phyloP scores from a whole-genome alignment of 2,329 filamentous ascomycete species.

The Huntiella omanensis region DNA sequence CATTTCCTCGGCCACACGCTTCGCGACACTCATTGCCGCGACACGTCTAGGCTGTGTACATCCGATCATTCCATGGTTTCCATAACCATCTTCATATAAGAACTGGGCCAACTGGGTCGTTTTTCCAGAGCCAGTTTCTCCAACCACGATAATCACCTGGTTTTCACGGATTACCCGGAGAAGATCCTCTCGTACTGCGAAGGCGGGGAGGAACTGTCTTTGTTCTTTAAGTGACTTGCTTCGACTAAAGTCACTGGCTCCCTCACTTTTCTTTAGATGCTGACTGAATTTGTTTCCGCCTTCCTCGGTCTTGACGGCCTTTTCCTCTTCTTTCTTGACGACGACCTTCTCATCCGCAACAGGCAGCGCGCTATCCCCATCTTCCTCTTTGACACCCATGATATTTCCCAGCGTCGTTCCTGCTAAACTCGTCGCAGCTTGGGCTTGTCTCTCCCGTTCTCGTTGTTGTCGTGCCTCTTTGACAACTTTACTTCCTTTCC shows the following conservation, averaged over 20 bases:
- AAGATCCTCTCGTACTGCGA: conserved; percentile 86
- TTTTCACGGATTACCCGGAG: conserved; percentile 87
- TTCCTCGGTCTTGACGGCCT: not conserved
- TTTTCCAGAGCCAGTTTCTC: conserved; percentile 93
- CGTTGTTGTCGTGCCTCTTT: conserved; percentile 80
- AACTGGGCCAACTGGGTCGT: conserved; percentile 97
- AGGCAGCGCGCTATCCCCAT: conserved; percentile 73
- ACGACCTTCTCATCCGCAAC: conserved; percentile 51
- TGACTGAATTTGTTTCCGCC: conserved; percentile 62
- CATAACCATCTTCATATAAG: conserved; percentile 86
- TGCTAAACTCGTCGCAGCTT: conserved; percentile 82
- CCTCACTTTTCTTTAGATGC: conserved; percentile 72
- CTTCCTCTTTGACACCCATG: conserved; percentile 85
- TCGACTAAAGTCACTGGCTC: conserved; percentile 79
- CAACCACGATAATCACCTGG: conserved; percentile 90
- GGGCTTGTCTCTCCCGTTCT: conserved; percentile 82
- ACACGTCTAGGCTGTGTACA: conserved; percentile 94
- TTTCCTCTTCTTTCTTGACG: conserved; percentile 25
- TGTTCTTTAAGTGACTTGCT: conserved; percentile 84
- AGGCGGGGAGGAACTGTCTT: conserved; percentile 81
- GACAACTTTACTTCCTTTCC: conserved; percentile 86
- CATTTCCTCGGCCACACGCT: conserved; percentile 97
- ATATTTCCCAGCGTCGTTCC: conserved; percentile 86
- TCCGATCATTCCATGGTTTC: conserved; percentile 71
- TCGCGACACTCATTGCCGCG: conserved; percentile 96